Evolutionary conservation across 768 basidiomycete genomes (phyloP).

Genomic region (Boletus reticulatus): DNA sequence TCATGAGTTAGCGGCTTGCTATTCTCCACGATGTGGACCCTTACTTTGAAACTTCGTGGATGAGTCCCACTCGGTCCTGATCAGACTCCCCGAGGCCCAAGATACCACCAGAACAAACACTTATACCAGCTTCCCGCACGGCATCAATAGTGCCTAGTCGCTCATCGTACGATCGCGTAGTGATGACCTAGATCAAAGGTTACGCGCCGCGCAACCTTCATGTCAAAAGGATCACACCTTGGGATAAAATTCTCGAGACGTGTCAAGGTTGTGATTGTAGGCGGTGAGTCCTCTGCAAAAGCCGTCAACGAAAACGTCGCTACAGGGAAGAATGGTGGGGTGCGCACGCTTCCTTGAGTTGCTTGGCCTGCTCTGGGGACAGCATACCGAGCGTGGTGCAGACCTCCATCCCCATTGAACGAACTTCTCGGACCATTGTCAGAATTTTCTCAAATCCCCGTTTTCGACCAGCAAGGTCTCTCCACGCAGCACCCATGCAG

Average conservation of each 20-base stretch:
- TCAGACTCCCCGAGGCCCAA: conserved; percentile 92
- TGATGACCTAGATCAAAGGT: conserved; percentile 70
- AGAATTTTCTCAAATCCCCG: conserved; percentile 92
- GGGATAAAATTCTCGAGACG: conserved; percentile 95
- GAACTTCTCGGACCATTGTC: conserved; percentile 85
- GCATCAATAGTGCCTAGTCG: conserved; percentile 85
- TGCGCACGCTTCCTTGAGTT: conserved; percentile 88
- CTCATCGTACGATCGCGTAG: conserved; percentile 92
- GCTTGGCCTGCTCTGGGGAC: conserved; percentile 85
- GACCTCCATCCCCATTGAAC: conserved; percentile 98
- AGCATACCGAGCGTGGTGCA: conserved; percentile 99
- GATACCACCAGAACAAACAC: conserved; percentile 96
- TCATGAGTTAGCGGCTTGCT: conserved; percentile 1
- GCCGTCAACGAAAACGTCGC: neutral
- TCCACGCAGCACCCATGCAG: conserved; percentile 99
- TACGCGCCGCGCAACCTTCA: neutral
- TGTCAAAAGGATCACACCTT: conserved; percentile 46
- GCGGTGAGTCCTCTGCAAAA: conserved; percentile 79
- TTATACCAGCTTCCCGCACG: conserved; percentile 93
- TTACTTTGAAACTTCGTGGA: conserved; percentile 90
- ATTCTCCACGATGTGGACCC: conserved; percentile 22
- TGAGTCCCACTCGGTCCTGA: conserved; percentile 86
- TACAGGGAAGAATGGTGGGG: neutral
- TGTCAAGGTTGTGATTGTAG: conserved; percentile 99
- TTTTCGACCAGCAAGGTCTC: conserved; percentile 90